Conservation (phyloP, 768 basidiomycete genomes). For the Auriscalpium orientale region DNA sequence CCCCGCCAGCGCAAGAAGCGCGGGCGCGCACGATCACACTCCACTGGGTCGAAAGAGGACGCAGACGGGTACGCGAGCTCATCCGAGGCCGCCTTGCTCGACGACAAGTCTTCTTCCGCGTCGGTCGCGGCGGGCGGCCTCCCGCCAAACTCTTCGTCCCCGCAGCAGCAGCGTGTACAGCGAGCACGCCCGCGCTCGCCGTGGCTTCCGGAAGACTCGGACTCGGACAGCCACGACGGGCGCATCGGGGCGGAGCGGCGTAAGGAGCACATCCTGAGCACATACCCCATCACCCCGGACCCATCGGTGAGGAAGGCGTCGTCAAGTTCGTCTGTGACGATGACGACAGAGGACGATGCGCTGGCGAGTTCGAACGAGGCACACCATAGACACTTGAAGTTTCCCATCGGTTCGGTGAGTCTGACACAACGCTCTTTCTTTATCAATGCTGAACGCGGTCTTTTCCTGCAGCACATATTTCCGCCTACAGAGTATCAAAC, state of each 20-base stretch:
- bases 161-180: background rate
- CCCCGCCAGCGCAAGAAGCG: slow-evolving; percentile 14
- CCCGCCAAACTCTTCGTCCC: slow-evolving; percentile 5
- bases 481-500: slow-evolving; percentile 11
- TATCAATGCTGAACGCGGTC: background rate
- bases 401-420: slow-evolving; percentile 1
- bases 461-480: slow-evolving; percentile 3
- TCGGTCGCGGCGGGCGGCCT: slow-evolving; percentile 14
- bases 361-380: background rate
- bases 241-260: slow-evolving; percentile 3
- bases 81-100: slow-evolving; percentile 12
- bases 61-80: slow-evolving; percentile 13
- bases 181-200: slow-evolving; percentile 13
- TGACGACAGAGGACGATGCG: slow-evolving; percentile 10
- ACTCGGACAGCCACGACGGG: slow-evolving; percentile 10
- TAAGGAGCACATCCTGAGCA: slow-evolving; percentile 4
- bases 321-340: slow-evolving; percentile 11
- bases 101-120: slow-evolving; percentile 14
- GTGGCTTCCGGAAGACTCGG: slow-evolving; percentile 14
- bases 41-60: background rate
- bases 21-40: slow-evolving; percentile 11
- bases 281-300: slow-evolving; percentile 15
- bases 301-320: slow-evolving; percentile 13
- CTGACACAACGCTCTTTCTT: background rate
- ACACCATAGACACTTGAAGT: slow-evolving; percentile 1